Conservation (phyloP, 2,329 filamentous ascomycete genomes). For the Fusarium sp. region DNA sequence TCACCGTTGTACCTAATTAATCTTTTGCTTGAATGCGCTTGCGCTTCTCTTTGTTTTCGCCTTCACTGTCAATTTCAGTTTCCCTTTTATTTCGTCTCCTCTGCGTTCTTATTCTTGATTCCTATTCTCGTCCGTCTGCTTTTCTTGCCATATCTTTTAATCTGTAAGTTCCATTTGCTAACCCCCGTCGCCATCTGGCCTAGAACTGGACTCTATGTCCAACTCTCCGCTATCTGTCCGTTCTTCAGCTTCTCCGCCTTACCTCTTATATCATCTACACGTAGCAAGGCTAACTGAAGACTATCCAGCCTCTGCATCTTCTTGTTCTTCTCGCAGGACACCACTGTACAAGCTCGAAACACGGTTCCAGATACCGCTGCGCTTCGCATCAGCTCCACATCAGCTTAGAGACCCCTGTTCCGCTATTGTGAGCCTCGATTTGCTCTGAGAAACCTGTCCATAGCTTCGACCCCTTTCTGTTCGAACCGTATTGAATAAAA, state of each 20-base stretch:
- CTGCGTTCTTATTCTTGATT: conserved; percentile 26
- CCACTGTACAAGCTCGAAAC: conserved; percentile 11
- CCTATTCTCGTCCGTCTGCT: conserved; percentile 14
- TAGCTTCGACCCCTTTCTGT: conserved; percentile 22
- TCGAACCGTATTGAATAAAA: conserved; percentile 14
- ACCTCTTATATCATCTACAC: conserved; percentile 6
- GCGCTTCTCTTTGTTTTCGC: conserved; percentile 33
- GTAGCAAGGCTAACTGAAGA: conserved; percentile 31
- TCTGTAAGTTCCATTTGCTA: conserved; percentile 31
- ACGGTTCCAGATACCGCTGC: conserved; percentile 8
- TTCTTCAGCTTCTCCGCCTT: conserved; percentile 33
- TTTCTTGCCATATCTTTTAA: conserved; percentile 32
- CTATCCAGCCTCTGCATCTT: conserved; percentile 34
- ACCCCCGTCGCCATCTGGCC: not conserved
- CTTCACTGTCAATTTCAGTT: conserved; percentile 19
- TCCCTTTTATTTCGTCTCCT: conserved; percentile 33
- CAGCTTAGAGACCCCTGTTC: conserved; percentile 30
- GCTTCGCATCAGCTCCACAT: conserved; percentile 22
- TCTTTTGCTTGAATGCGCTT: conserved; percentile 38
- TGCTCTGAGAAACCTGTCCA: conserved; percentile 25
- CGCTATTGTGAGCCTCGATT: conserved; percentile 21
- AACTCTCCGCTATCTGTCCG: conserved; percentile 37
- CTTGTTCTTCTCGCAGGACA: conserved; percentile 23
- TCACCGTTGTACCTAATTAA: conserved; percentile 32
- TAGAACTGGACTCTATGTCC: conserved; percentile 13